These are phyloP conservation scores for Acer saccharum DNA, from an alignment of 345 rosid species.

Conservation along the genomic window DNA sequence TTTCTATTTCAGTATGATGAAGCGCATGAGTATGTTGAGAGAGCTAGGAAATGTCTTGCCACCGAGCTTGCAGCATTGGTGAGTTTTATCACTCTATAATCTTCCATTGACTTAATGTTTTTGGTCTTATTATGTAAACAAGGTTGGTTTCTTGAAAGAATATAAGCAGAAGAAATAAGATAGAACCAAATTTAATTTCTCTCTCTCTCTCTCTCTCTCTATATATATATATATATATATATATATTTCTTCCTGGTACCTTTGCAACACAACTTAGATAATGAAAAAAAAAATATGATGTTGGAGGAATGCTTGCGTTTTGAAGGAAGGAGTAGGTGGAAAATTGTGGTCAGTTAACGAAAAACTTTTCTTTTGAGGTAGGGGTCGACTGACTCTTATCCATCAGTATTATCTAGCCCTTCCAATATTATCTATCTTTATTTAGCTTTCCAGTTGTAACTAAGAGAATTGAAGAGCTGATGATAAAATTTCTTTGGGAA, in stretches of 20 bases:
- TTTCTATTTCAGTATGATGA: conserved; percentile 69
- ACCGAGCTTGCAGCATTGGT: conserved; percentile 99
- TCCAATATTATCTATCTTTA: neutral
- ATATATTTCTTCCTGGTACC: neutral
- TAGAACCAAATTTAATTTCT: neutral
- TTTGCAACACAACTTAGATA: neutral
- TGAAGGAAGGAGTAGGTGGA: neutral
- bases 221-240: no score
- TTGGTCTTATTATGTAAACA: neutral
- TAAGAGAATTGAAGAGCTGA: neutral
- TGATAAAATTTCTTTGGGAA: neutral
- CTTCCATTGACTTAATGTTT: neutral
- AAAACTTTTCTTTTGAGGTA: neutral
- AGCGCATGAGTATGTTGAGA: conserved; percentile 92
- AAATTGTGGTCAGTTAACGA: neutral
- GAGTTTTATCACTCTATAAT: conserved; percentile 29
- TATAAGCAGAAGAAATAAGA: neutral
- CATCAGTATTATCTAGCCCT: neutral
- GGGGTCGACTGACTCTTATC: neutral
- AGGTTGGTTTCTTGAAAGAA: neutral
- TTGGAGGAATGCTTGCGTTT: neutral
- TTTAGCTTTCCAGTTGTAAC: neutral
- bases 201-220: neutral
- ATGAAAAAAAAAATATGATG: neutral
- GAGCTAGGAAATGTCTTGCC: conserved; percentile 95